phyloP scores from a whole-genome alignment of 78 protist genomes.

The Dictyostelium purpureum region DNA sequence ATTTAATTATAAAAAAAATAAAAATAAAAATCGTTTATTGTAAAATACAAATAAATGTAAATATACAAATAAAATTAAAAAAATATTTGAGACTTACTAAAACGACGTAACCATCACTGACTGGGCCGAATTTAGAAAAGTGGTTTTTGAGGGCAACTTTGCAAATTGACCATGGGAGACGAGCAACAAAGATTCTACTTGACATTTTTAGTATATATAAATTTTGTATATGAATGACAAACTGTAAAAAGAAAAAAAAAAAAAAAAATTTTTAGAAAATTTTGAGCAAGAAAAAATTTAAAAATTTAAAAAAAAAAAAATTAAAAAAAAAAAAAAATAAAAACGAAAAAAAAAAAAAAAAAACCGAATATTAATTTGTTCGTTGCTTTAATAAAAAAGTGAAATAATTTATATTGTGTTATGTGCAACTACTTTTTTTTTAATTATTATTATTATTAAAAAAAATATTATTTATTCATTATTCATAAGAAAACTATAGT shows the following conservation, averaged over 20 bases:
- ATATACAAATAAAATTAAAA: neutral
- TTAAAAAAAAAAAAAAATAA: neutral
- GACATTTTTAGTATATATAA: conserved; percentile 16
- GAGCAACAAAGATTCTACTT: conserved; percentile 69
- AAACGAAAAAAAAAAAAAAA: neutral
- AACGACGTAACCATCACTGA: conserved; percentile 61
- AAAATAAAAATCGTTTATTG: neutral
- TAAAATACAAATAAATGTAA: neutral
- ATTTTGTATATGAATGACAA: neutral
- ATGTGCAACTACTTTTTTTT: too few species aligned
- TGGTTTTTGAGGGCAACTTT: conserved; percentile 68
- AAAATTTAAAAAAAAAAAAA: neutral
- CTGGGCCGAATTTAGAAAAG: conserved; percentile 64
- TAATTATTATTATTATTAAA: too few species aligned
- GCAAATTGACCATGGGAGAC: conserved; percentile 78
- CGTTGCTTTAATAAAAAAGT: too few species aligned
- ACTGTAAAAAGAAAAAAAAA: too few species aligned
- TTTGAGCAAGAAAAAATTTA: too few species aligned
- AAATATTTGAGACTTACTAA: conserved; percentile 12
- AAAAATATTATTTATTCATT: too few species aligned
- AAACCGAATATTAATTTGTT: too few species aligned
- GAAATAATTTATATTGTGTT: too few species aligned
- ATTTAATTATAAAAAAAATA: neutral
- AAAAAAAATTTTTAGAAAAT: neutral
- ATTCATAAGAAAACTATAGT: too few species aligned